Evolutionary conservation across 768 basidiomycete genomes (phyloP).

Genomic region (Lactarius deliciosus): DNA sequence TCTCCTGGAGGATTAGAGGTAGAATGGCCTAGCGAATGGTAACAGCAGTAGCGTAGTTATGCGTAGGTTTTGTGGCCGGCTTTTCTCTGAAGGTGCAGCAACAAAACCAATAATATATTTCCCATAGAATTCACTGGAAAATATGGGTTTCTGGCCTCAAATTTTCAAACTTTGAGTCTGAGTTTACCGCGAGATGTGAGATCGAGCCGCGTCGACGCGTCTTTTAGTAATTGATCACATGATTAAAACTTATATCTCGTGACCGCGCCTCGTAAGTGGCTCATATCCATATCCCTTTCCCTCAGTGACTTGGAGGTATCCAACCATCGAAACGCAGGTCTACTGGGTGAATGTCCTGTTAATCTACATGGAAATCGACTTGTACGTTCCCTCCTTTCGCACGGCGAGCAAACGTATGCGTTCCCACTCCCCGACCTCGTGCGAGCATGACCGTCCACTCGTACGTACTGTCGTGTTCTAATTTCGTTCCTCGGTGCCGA

Average conservation of each 20-base stretch:
- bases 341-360: background rate
- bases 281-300: background rate
- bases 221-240: background rate
- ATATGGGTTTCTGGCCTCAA: no score
- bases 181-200: no score
- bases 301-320: no score
- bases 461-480: constrained; percentile 40
- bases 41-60: background rate
- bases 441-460: constrained; percentile 50
- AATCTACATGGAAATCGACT: constrained; percentile 56
- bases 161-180: no score
- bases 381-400: constrained; percentile 48
- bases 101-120: no score
- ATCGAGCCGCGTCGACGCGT: no score
- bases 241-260: background rate
- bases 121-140: no score
- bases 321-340: background rate
- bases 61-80: background rate
- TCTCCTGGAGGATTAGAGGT: background rate
- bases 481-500: background rate
- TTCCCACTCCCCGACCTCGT: constrained; percentile 34
- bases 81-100: background rate
- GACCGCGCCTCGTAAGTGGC: background rate
- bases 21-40: background rate
- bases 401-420: constrained; percentile 34